A percentile compares a stretch with the other conserved stretches of the same genome.
phyloP scores from a whole-genome alignment of 2,329 filamentous ascomycete species.

The Microdochium nivale region DNA sequence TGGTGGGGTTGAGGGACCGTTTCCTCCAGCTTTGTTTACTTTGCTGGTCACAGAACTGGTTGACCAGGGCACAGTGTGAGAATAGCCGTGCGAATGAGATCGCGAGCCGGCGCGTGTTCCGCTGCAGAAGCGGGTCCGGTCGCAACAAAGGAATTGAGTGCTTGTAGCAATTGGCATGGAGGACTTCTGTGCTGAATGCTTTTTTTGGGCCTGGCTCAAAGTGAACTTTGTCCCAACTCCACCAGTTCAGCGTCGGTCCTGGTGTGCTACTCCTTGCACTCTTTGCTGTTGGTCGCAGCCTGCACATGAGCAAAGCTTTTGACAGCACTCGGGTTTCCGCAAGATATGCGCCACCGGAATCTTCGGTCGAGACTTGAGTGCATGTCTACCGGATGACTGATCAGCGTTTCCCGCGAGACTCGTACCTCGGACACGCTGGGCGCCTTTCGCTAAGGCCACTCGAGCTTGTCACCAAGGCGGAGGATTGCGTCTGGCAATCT shows the following conservation, averaged over 20 bases:
- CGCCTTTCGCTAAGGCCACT: conserved; percentile 18
- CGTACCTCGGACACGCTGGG: conserved; percentile 19
- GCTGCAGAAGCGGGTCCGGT: not conserved
- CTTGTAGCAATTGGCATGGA: not conserved
- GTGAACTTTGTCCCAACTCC: no score
- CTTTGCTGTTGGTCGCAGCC: not conserved
- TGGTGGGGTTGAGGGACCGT: not conserved
- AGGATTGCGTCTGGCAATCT: conserved; percentile 18
- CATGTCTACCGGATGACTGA: conserved; percentile 21
- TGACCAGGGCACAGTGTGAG: not conserved
- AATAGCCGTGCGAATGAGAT: not conserved
- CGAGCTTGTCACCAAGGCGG: conserved; percentile 11
- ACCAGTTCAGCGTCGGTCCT: no score
- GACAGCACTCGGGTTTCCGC: not conserved
- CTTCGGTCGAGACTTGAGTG: conserved; percentile 9
- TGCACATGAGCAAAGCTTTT: not conserved
- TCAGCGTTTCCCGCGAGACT: conserved; percentile 15
- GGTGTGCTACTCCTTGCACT: not conserved
- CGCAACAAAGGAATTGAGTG: not conserved
- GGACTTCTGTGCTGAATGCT: no score
- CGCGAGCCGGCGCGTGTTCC: not conserved
- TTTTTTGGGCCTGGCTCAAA: not conserved
- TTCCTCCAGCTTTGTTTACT: not conserved
- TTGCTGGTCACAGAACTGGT: not conserved
- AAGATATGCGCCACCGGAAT: conserved; percentile 15